Evolutionary conservation across 225 moss, liverwort and hornwort species (phyloP).

Genomic region (Marchantia paleacea): DNA sequence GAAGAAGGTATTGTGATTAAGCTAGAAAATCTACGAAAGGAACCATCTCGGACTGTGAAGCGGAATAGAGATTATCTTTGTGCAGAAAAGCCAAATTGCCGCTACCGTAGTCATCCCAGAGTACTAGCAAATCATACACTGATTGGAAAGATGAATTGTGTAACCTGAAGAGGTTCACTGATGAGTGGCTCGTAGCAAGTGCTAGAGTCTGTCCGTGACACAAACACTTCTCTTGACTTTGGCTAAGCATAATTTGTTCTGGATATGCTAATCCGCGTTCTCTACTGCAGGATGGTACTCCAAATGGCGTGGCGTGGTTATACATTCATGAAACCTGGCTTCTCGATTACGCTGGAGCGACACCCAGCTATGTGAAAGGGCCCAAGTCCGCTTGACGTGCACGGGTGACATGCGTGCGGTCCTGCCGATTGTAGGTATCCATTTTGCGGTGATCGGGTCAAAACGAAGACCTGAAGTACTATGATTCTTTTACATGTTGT

Average conservation of each 20-base stretch:
- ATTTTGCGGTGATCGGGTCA: constrained; percentile 14
- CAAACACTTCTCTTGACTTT: neutral
- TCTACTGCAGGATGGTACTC: constrained; percentile 52
- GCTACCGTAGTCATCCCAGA: too few relatives aligned
- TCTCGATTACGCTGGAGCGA: constrained; percentile 40
- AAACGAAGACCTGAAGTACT: neutral
- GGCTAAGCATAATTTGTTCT: neutral
- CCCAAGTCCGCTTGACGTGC: neutral
- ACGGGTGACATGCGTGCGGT: neutral
- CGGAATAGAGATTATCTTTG: too few relatives aligned
- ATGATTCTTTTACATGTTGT: constrained; percentile 17
- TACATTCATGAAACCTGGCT: constrained; percentile 87
- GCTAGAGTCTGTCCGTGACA: neutral
- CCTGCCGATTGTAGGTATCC: constrained; percentile 10
- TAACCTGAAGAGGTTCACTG: too few relatives aligned
- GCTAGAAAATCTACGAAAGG: too few relatives aligned
- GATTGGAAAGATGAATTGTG: too few relatives aligned
- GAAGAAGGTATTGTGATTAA: constrained; percentile 23
- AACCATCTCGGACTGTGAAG: too few relatives aligned
- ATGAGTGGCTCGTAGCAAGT: neutral
- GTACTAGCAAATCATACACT: too few relatives aligned
- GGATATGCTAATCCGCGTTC: neutral
- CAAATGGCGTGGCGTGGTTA: constrained; percentile 74
- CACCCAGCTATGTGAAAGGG: constrained; percentile 1
- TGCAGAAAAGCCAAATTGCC: too few relatives aligned